phyloP scores from a whole-genome alignment of 148 eudicot species.

The Cornus suecica region DNA sequence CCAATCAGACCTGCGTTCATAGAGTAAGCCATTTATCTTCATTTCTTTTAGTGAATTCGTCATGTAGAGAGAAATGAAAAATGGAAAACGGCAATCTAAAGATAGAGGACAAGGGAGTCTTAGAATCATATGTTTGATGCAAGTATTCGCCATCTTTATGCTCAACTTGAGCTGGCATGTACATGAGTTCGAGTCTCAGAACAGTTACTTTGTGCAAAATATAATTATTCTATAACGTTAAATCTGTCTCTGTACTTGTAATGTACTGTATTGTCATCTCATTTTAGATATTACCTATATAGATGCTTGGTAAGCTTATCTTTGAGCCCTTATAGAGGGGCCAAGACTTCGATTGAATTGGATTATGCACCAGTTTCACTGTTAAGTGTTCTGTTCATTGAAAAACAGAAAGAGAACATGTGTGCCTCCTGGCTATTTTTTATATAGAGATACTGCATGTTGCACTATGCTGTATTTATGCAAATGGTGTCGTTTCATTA shows the following conservation, averaged over 20 bases:
- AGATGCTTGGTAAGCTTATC: not conserved
- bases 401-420: not conserved
- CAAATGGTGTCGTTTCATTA: not conserved
- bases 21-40: not conserved
- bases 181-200: too few species aligned
- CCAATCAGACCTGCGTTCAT: not conserved
- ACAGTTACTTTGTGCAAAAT: too few species aligned
- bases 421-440: not conserved
- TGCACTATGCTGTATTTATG: not conserved
- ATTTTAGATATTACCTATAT: not conserved
- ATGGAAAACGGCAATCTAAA: too few species aligned
- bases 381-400: not conserved
- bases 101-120: not conserved
- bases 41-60: too few species aligned
- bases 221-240: too few species aligned
- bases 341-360: not conserved
- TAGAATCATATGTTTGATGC: not conserved
- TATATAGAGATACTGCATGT: not conserved
- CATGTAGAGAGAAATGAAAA: too few species aligned
- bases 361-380: not conserved
- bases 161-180: too few species aligned
- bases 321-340: not conserved
- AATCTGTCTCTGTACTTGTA: too few species aligned
- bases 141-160: not conserved
- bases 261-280: not conserved